phyloP scores from a whole-genome alignment of 1,284 basidiomycete genomes.

The Ustilago tritici region DNA sequence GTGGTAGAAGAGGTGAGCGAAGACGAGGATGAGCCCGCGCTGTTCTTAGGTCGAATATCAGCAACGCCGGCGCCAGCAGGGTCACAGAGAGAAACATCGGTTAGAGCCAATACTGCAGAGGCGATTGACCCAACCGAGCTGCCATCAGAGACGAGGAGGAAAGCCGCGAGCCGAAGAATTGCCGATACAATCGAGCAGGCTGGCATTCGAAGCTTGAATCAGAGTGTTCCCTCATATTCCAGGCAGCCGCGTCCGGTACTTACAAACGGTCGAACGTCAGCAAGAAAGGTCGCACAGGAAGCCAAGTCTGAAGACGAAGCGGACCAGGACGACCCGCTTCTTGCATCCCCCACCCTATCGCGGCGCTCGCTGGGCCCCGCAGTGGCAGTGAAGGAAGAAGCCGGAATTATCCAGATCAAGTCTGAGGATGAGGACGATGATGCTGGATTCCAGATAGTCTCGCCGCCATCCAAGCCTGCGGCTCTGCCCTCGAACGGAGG shows the following conservation, averaged over 20 bases:
- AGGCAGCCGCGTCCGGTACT: background rate
- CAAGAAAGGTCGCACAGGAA: background rate
- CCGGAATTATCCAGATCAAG: constrained; percentile 47
- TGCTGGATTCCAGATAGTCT: constrained; percentile 34
- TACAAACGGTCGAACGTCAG: background rate
- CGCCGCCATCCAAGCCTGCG: constrained; percentile 9
- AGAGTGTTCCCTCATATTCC: background rate
- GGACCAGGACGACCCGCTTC: constrained; percentile 17
- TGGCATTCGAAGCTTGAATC: constrained; percentile 25
- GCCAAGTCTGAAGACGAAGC: constrained; percentile 14
- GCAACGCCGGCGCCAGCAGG: constrained; percentile 23
- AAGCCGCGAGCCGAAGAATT: constrained; percentile 34
- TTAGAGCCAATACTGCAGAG: background rate
- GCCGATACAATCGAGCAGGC: constrained; percentile 43
- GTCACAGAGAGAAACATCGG: background rate
- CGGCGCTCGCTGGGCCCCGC: constrained; percentile 2
- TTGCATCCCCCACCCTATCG: constrained; percentile 24
- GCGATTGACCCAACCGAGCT: constrained; percentile 40
- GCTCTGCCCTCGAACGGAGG: background rate
- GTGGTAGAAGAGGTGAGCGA: constrained; percentile 5
- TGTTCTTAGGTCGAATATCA: constrained; percentile 34
- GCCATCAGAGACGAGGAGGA: constrained; percentile 44
- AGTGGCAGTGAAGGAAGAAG: constrained; percentile 18
- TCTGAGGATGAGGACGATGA: constrained; percentile 51
- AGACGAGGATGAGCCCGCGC: background rate